Evolutionary conservation across 495 filamentous ascomycete genomes (phyloP), one percentile per base, ranked within the genome.

Genomic region (Aspergillus incahuasiensis): DNA sequence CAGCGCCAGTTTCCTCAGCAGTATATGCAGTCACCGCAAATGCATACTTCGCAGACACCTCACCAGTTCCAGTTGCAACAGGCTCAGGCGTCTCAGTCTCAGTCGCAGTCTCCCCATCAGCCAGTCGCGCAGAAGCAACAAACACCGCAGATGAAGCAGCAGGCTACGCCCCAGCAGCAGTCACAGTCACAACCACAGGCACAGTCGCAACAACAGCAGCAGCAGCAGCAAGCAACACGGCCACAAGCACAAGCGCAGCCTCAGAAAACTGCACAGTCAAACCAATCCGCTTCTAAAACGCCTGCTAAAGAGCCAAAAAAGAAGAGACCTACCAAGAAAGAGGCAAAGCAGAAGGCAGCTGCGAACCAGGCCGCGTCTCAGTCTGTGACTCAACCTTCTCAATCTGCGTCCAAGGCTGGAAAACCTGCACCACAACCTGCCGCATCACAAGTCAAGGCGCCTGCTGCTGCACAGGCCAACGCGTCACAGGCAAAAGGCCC

Each of bases 131-230:
- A 64, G 28, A 59, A 64, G 43, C 61, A 70, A 40, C 67, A 67
- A 38, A 60, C 46, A 13, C 51, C 51, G 5, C 46, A 47, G 20
- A 22, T 41, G 28, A 46, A 41, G 16, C 64, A 67, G n/a, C 62
- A 57, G 57, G 8, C 25, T 8, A 28, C 25, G 8, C 25, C 25
- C 4, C 25, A 28, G 25, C 25, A 28, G 35, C 45, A 64, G 16
- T 64, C 68, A 41, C 63, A 63, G 20, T 62, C 67, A 32, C 68
- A 63, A 49, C 42, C 58, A 3, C 66, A 69, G 51, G 52, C 49
- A 43, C 47, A 42, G 12, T 18, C 46, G 47, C 40, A 47, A 57
- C 22, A 41, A 35, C 35, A 49, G 30, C 25, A 28, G 25, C 25
- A 28, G 35, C 45, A 64, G 16, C 64, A 66, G 42, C 63, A 62